Evolutionary conservation across 225 moss, liverwort and hornwort species (phyloP), one percentile per base, ranked within the genome.

Genomic region (Asterella californica): DNA sequence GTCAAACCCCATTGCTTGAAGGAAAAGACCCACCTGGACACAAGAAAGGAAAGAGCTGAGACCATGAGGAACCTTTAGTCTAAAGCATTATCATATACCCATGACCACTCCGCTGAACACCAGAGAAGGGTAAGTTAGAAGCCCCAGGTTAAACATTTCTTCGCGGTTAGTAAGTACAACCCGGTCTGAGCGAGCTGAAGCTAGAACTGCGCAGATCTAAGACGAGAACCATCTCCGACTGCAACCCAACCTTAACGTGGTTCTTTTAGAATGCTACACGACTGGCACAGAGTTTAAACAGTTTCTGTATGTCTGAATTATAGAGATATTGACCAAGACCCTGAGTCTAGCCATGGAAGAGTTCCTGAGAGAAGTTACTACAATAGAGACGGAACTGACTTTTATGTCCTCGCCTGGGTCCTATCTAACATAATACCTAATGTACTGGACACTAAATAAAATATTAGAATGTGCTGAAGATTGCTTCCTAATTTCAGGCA

Each of bases 1-100:
- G 53, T 89, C 86, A 81, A 93, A 99, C 74, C 99, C 99, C 63
- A 99, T 83, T 70, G 99, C 87, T 70, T 87, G 84, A 85, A 95
- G 83, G 79, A 93, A 89, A 68, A 93, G 84, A 59, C 95, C 95
- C 78, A 92, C 91, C 97, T 99, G 91, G 68, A 62, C 52, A 64
- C 1, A 50, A 68, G 22, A 29, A 17, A 2, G 27, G 11, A 25
- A 71, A 71, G 29, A 52, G 50, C 12, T 30, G n/a, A 74, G 32
- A 30, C 33, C 57, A 6, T 17, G 18, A 2, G 54, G 24, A 24
- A 5, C 22, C 57, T 2, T 12, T 24, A 19, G 5, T 6, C 14
- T 57, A 7, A 57, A 21, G 57, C 57, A 57, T 42, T 1, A 24
- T 24, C 17, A 57, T 24, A 17, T 22, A 24, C 17, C 5, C 22